Conservation (phyloP, 768 basidiomycete species). For the Mycena vulgaris region DNA sequence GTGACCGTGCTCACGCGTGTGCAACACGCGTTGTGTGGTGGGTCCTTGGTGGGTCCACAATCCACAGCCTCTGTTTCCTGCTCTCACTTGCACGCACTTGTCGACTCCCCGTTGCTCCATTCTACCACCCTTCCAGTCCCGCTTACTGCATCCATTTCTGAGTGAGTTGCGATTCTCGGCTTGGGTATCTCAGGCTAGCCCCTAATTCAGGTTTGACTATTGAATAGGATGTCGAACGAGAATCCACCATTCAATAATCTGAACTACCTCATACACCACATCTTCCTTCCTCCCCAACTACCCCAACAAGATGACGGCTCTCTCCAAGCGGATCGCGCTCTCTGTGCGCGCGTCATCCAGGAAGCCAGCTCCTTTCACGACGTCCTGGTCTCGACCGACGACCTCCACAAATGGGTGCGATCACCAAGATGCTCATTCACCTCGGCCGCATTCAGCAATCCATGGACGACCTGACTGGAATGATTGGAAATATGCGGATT, state of each 20-base stretch:
- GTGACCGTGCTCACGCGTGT: too few relatives aligned
- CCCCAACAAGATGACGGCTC: slow-evolving; percentile 54
- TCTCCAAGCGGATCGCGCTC: slow-evolving; percentile 43
- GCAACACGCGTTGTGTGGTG: too few relatives aligned
- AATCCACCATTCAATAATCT: slow-evolving; percentile 38
- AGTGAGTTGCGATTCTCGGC: too few relatives aligned
- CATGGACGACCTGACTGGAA: slow-evolving; percentile 27
- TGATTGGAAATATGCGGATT: slow-evolving; percentile 38
- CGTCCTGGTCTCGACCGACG: slow-evolving; percentile 33
- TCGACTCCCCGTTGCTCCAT: too few relatives aligned
- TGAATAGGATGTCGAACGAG: slow-evolving; percentile 23
- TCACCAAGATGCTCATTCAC: slow-evolving; percentile 50
- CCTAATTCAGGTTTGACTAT: too few relatives aligned
- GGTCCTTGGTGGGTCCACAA: too few relatives aligned
- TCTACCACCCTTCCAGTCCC: too few relatives aligned
- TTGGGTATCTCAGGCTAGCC: too few relatives aligned
- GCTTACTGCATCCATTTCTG: too few relatives aligned
- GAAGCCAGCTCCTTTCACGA: slow-evolving; percentile 29
- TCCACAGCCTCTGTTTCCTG: too few relatives aligned
- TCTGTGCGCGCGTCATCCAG: slow-evolving; percentile 42
- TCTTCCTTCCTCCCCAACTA: slow-evolving; percentile 59
- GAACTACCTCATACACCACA: slow-evolving; percentile 56
- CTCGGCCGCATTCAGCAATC: slow-evolving; percentile 33
- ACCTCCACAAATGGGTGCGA: slow-evolving; percentile 47
- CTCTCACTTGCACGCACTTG: too few relatives aligned